Conservation (phyloP, 495 filamentous ascomycete genomes). For the Aspergillus haitiensis region DNA sequence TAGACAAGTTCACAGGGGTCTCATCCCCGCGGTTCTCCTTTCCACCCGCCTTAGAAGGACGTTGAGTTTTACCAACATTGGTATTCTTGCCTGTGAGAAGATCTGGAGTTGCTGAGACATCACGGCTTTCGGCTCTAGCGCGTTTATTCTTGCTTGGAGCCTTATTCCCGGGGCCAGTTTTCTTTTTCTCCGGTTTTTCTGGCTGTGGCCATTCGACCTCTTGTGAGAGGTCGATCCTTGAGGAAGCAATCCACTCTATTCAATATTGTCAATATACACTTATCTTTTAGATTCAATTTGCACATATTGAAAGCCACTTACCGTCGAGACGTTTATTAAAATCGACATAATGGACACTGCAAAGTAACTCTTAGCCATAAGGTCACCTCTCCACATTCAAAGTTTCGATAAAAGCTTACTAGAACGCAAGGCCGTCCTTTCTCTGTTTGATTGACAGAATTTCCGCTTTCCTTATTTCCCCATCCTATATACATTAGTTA, state of each 20-base stretch:
- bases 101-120: constrained; percentile 60
- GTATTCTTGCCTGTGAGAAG: constrained; percentile 51
- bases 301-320: constrained; percentile 22
- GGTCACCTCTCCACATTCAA: no score
- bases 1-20: constrained; percentile 37
- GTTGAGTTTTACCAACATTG: constrained; percentile 47
- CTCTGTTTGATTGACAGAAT: constrained; percentile 85
- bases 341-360: constrained; percentile 90
- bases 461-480: constrained; percentile 84
- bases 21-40: constrained; percentile 59
- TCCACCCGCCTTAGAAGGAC: constrained; percentile 59
- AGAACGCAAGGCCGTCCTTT: constrained; percentile 81
- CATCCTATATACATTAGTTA: constrained; percentile 57
- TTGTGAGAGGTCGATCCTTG: constrained; percentile 75
- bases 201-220: constrained; percentile 78
- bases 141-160: constrained; percentile 56
- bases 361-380: constrained; percentile 23
- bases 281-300: background rate
- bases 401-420: constrained; percentile 45
- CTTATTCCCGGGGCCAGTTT: constrained; percentile 47
- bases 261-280: constrained; percentile 22
- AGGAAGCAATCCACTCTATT: constrained; percentile 80
- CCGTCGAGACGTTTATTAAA: constrained; percentile 98
- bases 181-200: constrained; percentile 69
- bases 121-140: constrained; percentile 53